Evolutionary conservation across 2,329 filamentous ascomycete genomes (phyloP).

Genomic region (Elsinoe arachidis): DNA sequence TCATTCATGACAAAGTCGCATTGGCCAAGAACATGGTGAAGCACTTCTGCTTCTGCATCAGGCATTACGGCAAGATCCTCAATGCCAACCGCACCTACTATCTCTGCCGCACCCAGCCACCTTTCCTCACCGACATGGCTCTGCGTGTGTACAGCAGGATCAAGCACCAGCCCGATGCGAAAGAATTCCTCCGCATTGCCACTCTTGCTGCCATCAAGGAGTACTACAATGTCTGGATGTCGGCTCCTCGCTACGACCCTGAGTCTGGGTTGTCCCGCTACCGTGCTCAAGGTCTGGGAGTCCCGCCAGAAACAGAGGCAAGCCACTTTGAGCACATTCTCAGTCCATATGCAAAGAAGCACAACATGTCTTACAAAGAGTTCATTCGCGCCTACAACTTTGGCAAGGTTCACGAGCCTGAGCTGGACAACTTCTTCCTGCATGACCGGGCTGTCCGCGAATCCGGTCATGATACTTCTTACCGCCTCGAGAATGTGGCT

Average conservation of each 20-base stretch:
- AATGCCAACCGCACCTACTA: conserved; percentile 98
- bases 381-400: conserved; percentile 87
- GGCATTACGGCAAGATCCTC: conserved; percentile 96
- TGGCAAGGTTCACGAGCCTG: conserved; percentile 66
- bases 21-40: conserved; percentile 88
- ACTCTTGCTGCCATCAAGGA: conserved; percentile 94
- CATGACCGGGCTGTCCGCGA: conserved; percentile 94
- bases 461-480: conserved; percentile 93
- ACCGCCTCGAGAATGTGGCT: conserved; percentile 79
- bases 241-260: conserved; percentile 62
- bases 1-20: conserved; percentile 76
- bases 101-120: conserved; percentile 84
- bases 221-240: conserved; percentile 82
- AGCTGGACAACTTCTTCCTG: conserved; percentile 89
- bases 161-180: conserved; percentile 69
- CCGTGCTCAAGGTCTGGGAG: conserved; percentile 70
- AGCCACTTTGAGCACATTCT: conserved; percentile 78
- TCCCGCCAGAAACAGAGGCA: conserved; percentile 86
- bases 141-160: conserved; percentile 89
- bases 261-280: conserved; percentile 76
- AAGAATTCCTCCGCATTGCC: conserved; percentile 71
- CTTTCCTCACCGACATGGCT: conserved; percentile 96
- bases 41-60: conserved; percentile 97
- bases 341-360: conserved; percentile 72
- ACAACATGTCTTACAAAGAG: conserved; percentile 70